Conservation (phyloP, 2,329 filamentous ascomycete genomes). For the Neonectria coccinea region DNA sequence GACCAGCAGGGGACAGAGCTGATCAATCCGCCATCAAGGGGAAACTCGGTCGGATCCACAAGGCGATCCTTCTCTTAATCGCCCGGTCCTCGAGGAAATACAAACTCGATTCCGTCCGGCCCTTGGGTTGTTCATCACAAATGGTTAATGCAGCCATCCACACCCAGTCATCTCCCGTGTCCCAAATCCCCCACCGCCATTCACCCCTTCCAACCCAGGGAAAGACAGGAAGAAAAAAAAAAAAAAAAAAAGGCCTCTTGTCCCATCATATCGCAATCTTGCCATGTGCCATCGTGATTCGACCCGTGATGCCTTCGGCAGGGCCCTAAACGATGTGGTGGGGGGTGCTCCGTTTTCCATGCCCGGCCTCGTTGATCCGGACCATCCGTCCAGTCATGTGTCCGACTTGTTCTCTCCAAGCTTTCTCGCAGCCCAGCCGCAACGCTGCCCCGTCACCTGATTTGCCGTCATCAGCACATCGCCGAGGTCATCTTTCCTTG, state of each 20-base stretch:
- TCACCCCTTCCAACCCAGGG: slow-evolving; percentile 22
- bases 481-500: background rate
- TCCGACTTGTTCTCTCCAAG: background rate
- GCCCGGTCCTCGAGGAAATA: background rate
- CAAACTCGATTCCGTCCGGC: background rate
- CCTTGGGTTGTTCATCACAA: background rate
- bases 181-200: slow-evolving; percentile 11
- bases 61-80: slow-evolving; percentile 38
- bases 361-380: slow-evolving; percentile 15
- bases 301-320: slow-evolving; percentile 38
- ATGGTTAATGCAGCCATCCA: slow-evolving; percentile 32
- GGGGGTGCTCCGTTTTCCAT: slow-evolving; percentile 13
- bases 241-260: background rate
- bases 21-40: slow-evolving; percentile 37
- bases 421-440: slow-evolving; percentile 6
- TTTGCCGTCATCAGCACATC: slow-evolving; percentile 6
- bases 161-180: slow-evolving; percentile 17
- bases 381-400: slow-evolving; percentile 23
- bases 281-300: slow-evolving; percentile 35
- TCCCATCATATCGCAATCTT: slow-evolving; percentile 29
- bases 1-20: slow-evolving; percentile 11
- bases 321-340: slow-evolving; percentile 22
- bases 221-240: too few relatives aligned
- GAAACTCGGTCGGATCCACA: slow-evolving; percentile 38
- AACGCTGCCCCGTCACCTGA: slow-evolving; percentile 9